Base-by-base conservation (phyloP, 345 rosid genomes). In the Aethionema arabicum region DNA sequence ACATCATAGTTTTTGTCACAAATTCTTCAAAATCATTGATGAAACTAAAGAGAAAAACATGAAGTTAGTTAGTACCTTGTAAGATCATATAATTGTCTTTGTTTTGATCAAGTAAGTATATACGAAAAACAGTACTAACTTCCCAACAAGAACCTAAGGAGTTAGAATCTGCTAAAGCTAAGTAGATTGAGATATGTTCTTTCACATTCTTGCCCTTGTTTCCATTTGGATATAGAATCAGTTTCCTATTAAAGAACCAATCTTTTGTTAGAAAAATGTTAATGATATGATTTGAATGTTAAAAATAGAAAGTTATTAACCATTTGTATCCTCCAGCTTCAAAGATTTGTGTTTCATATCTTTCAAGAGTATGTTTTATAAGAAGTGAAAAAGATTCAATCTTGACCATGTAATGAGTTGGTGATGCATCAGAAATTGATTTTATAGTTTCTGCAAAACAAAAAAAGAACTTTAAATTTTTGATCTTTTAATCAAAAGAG, bases 251-350 rank as follows among this genome's bases (percentile, higher is more conserved):
- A 70, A 62, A 49, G 55, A 16, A 46, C 73, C 32, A 43, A 27
- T 11, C 11, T 27, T 12, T 31, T 21, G 32, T 33, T 16, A 43
- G 29, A 11, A 29, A 3, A 63, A 6, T 8, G 39, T 36, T 35
- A 14, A 56, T 21, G 27, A 21, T 21, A 2, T 21, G 27, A 21
- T 21, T 21, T 21, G 1, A 2, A 21, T 21, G 2, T 21, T 1
- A 21, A 21, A 21, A 21, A 1, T 21, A 21, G 27, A 21, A 21
- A 21, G 27, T 21, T 1, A 21, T 21, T 21, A 72, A 83, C 92
- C 96, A 88, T 77, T 78, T 80, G 77, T 75, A 82, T 64, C 92
- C 92, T 50, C 83, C 78, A 12, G 92, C 92, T 74, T 79, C 80
- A 70, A 88, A 85, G 60, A 60, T 71, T 32, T 61, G 79, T 2